Percentiles rank a stretch among this genome's conserved stretches.
Evolutionary conservation across 768 basidiomycete genomes (phyloP).

Genomic region (Jaapia argillacea): DNA sequence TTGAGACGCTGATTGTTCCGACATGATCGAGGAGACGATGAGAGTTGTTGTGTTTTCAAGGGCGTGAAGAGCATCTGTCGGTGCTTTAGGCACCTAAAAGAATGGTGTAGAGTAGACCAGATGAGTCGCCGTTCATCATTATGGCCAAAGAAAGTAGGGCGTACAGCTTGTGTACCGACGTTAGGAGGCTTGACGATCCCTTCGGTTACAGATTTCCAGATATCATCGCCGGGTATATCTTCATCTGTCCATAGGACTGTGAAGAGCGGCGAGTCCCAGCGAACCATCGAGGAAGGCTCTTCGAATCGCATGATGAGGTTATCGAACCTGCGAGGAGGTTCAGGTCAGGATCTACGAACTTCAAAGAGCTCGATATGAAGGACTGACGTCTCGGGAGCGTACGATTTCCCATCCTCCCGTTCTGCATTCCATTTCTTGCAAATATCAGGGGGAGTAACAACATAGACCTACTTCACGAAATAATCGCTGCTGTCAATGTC

Average conservation of each 20-base stretch:
- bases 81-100: slow-evolving; percentile 65
- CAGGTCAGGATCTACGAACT: slow-evolving; percentile 8
- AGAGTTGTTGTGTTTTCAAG: slow-evolving; percentile 71
- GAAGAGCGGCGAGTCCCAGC: slow-evolving; percentile 96
- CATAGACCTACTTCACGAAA: slow-evolving; percentile 46
- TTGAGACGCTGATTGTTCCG: slow-evolving; percentile 45
- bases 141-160: slow-evolving; percentile 15
- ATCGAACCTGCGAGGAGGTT: slow-evolving; percentile 45
- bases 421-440: slow-evolving; percentile 69
- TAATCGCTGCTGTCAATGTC: too few species aligned
- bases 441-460: slow-evolving; percentile 63
- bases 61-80: slow-evolving; percentile 77
- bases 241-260: slow-evolving; percentile 72
- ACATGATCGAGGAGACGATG: slow-evolving; percentile 64
- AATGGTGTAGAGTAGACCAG: background rate
- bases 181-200: slow-evolving; percentile 84
- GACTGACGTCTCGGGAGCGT: slow-evolving; percentile 62
- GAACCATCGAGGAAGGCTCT: slow-evolving; percentile 96
- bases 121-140: background rate
- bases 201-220: slow-evolving; percentile 76
- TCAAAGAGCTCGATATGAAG: background rate
- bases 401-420: slow-evolving; percentile 38
- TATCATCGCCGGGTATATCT: slow-evolving; percentile 49
- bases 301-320: slow-evolving; percentile 86
- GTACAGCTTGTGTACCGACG: slow-evolving; percentile 65